These are phyloP conservation scores for Cystobasidium pallidum DNA, from an alignment of 1,284 basidiomycete species.

Conservation along the genomic window DNA sequence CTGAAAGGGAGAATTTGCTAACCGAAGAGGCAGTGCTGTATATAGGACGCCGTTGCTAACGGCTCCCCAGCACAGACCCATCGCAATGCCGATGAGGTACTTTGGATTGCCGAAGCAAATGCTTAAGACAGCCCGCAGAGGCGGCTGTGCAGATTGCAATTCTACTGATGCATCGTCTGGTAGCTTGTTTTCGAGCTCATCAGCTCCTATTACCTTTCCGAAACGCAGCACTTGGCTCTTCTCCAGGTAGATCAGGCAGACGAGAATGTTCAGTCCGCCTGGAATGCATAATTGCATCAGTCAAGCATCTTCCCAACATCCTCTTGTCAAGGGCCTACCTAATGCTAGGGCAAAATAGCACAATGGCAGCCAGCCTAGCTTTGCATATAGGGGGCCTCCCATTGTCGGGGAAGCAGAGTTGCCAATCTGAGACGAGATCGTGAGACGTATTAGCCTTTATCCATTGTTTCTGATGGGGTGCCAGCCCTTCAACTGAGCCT, in stretches of 20 bases:
- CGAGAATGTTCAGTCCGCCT: conserved; percentile 12
- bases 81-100: neutral
- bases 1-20: neutral
- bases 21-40: conserved; percentile 15
- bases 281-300: too few species aligned
- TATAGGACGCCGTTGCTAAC: neutral
- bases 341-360: conserved; percentile 24
- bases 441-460: too few species aligned
- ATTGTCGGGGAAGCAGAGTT: conserved; percentile 22
- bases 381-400: conserved; percentile 23
- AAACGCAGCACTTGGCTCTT: neutral
- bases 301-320: neutral
- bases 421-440: conserved; percentile 9
- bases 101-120: neutral
- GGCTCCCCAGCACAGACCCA: neutral
- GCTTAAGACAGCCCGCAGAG: neutral
- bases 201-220: neutral
- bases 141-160: too few species aligned
- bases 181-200: neutral
- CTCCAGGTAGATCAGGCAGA: neutral
- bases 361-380: conserved; percentile 23
- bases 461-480: too few species aligned
- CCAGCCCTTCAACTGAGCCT: neutral
- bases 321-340: neutral
- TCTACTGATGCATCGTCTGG: neutral